phyloP scores from a whole-genome alignment of 805 yeast species.

The Candida silvatica region DNA sequence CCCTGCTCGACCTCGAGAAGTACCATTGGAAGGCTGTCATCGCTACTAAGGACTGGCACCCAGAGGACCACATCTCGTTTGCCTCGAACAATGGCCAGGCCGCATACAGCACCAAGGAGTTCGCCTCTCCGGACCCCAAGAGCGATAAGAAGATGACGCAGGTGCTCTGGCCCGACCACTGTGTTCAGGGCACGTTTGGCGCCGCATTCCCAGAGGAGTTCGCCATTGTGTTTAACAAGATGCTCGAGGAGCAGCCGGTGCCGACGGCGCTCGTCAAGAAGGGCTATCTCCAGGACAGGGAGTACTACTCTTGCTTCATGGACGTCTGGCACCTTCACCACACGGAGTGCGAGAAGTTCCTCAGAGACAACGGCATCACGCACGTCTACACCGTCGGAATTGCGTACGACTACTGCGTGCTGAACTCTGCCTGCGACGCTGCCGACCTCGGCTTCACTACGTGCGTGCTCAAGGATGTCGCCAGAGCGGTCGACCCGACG shows the following conservation, averaged over 20 bases:
- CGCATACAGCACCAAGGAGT: conserved; percentile 43
- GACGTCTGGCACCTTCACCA: conserved; percentile 70
- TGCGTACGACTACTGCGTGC: conserved; percentile 84
- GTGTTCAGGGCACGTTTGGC: conserved; percentile 67
- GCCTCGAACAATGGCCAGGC: conserved; percentile 52
- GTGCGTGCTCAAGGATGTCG: conserved; percentile 46
- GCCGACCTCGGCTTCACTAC: conserved; percentile 55
- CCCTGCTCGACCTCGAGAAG: conserved; percentile 31
- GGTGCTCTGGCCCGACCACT: conserved; percentile 86
- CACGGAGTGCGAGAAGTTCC: conserved; percentile 51
- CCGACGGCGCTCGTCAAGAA: conserved; percentile 46
- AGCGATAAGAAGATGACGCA: conserved; percentile 27
- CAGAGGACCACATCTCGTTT: conserved; percentile 69
- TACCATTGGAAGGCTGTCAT: conserved; percentile 56
- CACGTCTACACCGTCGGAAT: conserved; percentile 71
- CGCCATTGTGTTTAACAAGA: conserved; percentile 21
- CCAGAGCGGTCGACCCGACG: conserved; percentile 46
- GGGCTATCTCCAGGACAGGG: conserved; percentile 66
- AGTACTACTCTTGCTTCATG: conserved; percentile 79
- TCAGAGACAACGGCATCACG: conserved; percentile 38
- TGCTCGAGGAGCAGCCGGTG: conserved; percentile 22
- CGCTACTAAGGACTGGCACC: conserved; percentile 88
- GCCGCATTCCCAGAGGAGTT: conserved; percentile 51
- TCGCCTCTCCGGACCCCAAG: conserved; percentile 39
- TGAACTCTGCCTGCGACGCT: conserved; percentile 67